Percentiles rank a stretch among this genome's conserved stretches.
These are phyloP conservation scores for Phytophthora cactorum DNA, from an alignment of 352 stramenopile genomes.

Conservation along the genomic window DNA sequence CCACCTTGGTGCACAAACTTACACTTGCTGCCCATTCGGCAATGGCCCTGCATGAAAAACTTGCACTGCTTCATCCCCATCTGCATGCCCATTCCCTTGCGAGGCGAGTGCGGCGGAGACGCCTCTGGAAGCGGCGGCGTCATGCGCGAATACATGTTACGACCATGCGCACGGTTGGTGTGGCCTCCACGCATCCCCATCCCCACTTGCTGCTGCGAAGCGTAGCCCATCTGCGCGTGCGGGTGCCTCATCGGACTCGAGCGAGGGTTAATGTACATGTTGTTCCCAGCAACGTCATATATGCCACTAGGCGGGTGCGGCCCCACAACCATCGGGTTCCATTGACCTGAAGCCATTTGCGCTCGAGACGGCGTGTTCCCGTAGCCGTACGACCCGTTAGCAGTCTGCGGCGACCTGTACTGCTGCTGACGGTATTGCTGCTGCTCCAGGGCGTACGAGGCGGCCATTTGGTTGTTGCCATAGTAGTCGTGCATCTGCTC, in stretches of 20 bases:
- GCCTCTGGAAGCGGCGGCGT: conserved; percentile 60
- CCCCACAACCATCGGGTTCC: conserved; percentile 45
- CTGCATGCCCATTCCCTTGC: conserved; percentile 44
- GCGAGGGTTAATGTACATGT: conserved; percentile 58
- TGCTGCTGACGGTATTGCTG: conserved; percentile 33
- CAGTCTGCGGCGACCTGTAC: conserved; percentile 38
- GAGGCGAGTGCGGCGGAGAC: conserved; percentile 68
- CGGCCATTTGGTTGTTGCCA: conserved; percentile 31
- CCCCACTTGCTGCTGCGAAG: conserved; percentile 30
- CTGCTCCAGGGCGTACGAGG: conserved; percentile 30
- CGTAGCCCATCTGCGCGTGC: conserved; percentile 52
- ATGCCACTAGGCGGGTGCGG: conserved; percentile 32
- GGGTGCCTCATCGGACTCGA: conserved; percentile 40
- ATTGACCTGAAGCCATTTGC: conserved; percentile 43
- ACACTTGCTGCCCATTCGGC: conserved; percentile 87
- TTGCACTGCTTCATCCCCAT: conserved; percentile 83
- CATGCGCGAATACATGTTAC: conserved; percentile 64
- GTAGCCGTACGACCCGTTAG: conserved; percentile 40
- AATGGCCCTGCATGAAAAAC: conserved; percentile 86
- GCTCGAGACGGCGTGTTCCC: conserved; percentile 27
- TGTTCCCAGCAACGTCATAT: conserved; percentile 41
- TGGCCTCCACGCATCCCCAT: conserved; percentile 44
- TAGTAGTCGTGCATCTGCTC: conserved; percentile 63
- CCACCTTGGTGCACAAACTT: conserved; percentile 78
- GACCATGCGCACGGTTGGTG: conserved; percentile 32